Conservation (phyloP, 768 basidiomycete species). For the Pholiota conissans region DNA sequence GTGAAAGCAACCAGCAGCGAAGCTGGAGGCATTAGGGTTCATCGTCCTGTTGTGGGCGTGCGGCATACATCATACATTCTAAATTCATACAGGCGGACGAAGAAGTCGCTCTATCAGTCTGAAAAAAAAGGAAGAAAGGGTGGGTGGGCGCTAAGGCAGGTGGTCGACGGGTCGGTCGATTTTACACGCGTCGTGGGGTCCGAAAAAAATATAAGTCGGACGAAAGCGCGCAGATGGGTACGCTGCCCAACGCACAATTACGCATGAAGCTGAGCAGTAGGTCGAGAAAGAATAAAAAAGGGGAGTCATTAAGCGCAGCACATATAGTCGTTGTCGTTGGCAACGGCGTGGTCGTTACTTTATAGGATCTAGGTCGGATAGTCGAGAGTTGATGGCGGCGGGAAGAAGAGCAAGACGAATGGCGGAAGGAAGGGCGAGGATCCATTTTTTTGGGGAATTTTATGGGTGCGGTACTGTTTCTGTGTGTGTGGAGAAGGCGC, state of each 20-base stretch:
- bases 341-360: constrained; percentile 13
- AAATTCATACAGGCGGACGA: constrained; percentile 20
- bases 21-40: constrained; percentile 12
- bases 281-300: constrained; percentile 5
- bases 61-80: constrained; percentile 27
- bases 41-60: constrained; percentile 14
- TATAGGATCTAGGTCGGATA: constrained; percentile 20
- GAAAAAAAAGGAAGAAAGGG: constrained; percentile 1
- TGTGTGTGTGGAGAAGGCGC: constrained; percentile 17
- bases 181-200: no score
- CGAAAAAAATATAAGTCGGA: neutral
- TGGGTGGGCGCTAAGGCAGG: no score
- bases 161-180: neutral
- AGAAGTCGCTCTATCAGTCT: constrained; percentile 21
- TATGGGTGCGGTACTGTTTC: constrained; percentile 29
- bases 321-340: constrained; percentile 17
- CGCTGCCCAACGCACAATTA: constrained; percentile 3
- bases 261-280: constrained; percentile 16
- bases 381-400: constrained; percentile 18
- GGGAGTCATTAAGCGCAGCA: constrained; percentile 23
- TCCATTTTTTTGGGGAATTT: constrained; percentile 29
- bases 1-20: no score
- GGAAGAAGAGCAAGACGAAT: constrained; percentile 1
- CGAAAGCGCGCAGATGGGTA: neutral
- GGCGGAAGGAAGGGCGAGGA: constrained; percentile 11